Conservation (phyloP, 192 early-diverging fungal genomes). For the Pilobolus umbonatus region DNA sequence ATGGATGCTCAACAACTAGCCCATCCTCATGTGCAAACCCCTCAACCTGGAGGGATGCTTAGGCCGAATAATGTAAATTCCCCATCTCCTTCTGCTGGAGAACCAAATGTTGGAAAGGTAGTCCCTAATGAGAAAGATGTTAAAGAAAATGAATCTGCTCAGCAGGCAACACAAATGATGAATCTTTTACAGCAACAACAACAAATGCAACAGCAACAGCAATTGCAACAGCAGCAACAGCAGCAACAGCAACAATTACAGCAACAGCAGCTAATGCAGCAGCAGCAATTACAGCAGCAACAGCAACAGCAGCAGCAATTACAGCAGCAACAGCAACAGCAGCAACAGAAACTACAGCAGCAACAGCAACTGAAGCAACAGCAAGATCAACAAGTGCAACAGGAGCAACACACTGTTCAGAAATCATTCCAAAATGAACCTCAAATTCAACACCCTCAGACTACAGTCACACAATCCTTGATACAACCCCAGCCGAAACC, state of each 20-base stretch:
- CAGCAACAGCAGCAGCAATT: conserved; percentile 16
- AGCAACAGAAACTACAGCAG: conserved; percentile 7
- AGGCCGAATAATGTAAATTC: too few relatives aligned
- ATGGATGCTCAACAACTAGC: not conserved
- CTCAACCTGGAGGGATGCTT: too few relatives aligned
- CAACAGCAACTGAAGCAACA: conserved; percentile 9
- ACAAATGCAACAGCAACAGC: not conserved
- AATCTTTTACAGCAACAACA: not conserved
- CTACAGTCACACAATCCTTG: not conserved
- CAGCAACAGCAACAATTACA: not conserved
- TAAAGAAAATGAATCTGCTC: not conserved
- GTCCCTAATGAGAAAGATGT: not conserved
- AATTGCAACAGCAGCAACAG: conserved; percentile 3
- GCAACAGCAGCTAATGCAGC: not conserved
- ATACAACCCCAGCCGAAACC: not conserved
- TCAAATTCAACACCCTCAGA: not conserved
- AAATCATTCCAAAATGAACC: too few relatives aligned
- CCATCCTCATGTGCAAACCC: not conserved
- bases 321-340: conserved; percentile 9
- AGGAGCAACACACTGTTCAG: not conserved
- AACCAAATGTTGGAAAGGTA: not conserved
- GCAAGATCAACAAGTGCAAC: conserved; percentile 4
- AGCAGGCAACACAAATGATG: not conserved
- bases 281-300: conserved; percentile 7
- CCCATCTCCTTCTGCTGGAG: too few relatives aligned